Evolutionary conservation across 2,329 filamentous ascomycete genomes (phyloP), one percentile per base, ranked within the genome.

Genomic region (Coleophoma eucalyptorum): DNA sequence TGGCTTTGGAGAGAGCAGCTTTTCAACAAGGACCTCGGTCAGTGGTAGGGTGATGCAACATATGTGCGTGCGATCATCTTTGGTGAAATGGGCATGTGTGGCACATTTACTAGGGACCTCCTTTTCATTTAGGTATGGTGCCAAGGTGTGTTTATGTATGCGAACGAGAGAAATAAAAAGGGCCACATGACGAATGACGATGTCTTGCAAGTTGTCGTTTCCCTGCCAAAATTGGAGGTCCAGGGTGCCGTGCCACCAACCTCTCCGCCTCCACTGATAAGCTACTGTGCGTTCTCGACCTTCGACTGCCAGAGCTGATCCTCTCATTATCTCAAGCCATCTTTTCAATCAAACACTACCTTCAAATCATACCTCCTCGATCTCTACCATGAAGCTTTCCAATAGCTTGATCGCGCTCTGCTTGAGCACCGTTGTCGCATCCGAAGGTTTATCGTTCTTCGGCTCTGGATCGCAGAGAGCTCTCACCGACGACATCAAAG

Each of bases 391-490:
- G 65, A 67, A 65, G 57, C 54, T 62, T 57, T 61, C 61, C 20
- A 21, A 52, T 53, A 53, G 53, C 50, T 10, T 65, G 37, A n/a
- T 58, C 38, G 50, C 60, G 3, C 49, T 66, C 47, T 56, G 64
- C 43, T 50, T 65, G 32, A 60, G 58, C 57, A 54, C 55, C 19
- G 41, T 65, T 46, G 61, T 60, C 21, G 66, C 76, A 48, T 69
- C 76, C 51, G 66, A 72, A 16, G 67, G 70, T 49, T 69, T 61
- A 57, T 73, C 61, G 65, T 73, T 54, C 63, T 79, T 79, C 55
- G 72, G 74, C 59, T 62, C 67, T 54, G 70, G 73, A 43, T 74
- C 80, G 64, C 72, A 76, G 56, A 68, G 77, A 38, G 70, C 76
- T 51, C 68, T 76, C 51, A 70, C 73, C 49, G 69, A 74, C 46